Percentiles rank a stretch among this genome's conserved stretches.
Conservation (phyloP, 164 flowering plant genomes). For the Tetracentron sinense region DNA sequence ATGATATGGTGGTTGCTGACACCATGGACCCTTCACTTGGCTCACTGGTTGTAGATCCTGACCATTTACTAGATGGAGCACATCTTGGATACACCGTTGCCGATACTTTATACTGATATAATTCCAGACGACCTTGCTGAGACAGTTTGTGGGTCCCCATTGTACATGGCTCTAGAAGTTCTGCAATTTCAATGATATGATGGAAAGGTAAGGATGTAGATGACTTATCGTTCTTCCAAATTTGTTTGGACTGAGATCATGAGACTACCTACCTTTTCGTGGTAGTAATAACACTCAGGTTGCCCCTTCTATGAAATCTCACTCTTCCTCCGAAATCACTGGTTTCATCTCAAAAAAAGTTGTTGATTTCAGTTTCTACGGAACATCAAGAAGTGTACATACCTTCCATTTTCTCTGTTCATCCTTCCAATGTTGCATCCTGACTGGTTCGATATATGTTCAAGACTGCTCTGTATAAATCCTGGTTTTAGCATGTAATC, state of each 20-base stretch:
- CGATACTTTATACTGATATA: too few relatives aligned
- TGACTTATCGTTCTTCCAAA: neutral
- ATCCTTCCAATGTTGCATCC: slow-evolving; percentile 35
- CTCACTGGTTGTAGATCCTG: too few relatives aligned
- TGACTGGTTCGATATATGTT: slow-evolving; percentile 54
- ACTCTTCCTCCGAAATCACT: too few relatives aligned
- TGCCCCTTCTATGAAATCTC: neutral
- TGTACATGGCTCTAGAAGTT: slow-evolving; percentile 75
- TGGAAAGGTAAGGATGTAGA: slow-evolving; percentile 38
- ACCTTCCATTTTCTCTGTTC: slow-evolving; percentile 45
- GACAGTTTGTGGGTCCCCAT: too few relatives aligned
- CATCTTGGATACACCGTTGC: too few relatives aligned
- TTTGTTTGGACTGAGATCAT: slow-evolving; percentile 5
- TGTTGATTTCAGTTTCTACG: slow-evolving; percentile 34
- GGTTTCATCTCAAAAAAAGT: neutral
- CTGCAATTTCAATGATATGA: slow-evolving; percentile 54
- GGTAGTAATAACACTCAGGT: slow-evolving; percentile 69
- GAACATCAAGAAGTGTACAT: slow-evolving; percentile 37
- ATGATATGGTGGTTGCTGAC: neutral
- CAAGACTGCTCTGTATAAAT: slow-evolving; percentile 39
- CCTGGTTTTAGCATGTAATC: slow-evolving; percentile 36
- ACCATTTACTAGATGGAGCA: too few relatives aligned
- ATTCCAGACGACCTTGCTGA: too few relatives aligned
- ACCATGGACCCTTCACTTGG: neutral
- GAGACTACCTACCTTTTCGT: slow-evolving; percentile 58